phyloP scores from a whole-genome alignment of 2,329 filamentous ascomycete species.

The Trichoderma sp. region DNA sequence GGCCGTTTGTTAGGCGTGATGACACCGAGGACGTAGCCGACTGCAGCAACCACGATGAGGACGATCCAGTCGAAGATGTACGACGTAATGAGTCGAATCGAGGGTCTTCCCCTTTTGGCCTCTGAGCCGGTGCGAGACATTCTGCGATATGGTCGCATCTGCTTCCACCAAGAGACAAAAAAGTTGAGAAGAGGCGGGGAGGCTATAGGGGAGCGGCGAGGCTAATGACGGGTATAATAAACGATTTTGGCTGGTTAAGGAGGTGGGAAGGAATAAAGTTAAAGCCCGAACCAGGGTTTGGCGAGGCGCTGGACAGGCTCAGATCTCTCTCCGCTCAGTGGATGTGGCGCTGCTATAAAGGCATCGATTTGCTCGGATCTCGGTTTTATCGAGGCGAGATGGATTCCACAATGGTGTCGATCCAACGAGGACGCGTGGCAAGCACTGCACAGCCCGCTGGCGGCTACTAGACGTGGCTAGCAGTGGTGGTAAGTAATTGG shows the following conservation, averaged over 20 bases:
- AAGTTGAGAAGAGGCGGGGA: background rate
- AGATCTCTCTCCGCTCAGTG: conserved; percentile 16
- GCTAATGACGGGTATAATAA: background rate
- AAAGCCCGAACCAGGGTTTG: background rate
- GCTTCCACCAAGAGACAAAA: background rate
- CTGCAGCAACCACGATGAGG: conserved; percentile 55
- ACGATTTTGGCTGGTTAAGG: background rate
- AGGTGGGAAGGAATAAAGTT: background rate
- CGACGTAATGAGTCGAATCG: conserved; percentile 49
- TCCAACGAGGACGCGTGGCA: conserved; percentile 2
- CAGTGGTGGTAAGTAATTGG: background rate
- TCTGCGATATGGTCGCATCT: conserved; percentile 30
- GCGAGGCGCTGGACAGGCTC: background rate
- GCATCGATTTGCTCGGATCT: background rate
- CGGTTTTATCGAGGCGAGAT: background rate
- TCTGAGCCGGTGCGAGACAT: conserved; percentile 27
- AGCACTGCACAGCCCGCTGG: background rate
- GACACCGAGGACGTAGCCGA: conserved; percentile 57
- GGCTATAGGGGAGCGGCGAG: background rate
- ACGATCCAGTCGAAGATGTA: conserved; percentile 75
- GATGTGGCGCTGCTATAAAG: background rate
- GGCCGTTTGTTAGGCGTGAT: conserved; percentile 64
- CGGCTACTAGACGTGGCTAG: background rate
- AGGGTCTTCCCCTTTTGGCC: conserved; percentile 27
- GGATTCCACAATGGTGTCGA: background rate